Conservation (phyloP, 768 basidiomycete genomes). For the Pisolithus albus region DNA sequence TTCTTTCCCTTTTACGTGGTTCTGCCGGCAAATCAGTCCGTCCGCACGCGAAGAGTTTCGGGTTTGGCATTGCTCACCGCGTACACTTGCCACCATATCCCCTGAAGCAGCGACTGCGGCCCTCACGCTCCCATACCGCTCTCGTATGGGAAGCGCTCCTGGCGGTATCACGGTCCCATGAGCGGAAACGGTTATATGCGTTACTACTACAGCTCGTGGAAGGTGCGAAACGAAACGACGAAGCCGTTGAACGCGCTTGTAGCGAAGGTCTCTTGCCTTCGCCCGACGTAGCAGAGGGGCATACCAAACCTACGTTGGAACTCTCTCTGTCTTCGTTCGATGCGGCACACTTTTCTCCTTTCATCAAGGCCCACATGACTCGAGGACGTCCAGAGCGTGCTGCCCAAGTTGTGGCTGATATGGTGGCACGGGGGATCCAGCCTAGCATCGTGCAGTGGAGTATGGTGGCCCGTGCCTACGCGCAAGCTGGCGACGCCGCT, state of each 20-base stretch:
- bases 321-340: constrained; percentile 27
- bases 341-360: constrained; percentile 44
- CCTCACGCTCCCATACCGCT: constrained; percentile 26
- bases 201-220: constrained; percentile 30
- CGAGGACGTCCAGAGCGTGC: constrained; percentile 28
- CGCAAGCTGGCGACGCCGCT: constrained; percentile 29
- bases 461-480: constrained; percentile 42
- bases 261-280: constrained; percentile 6
- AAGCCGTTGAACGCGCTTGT: not conserved
- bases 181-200: constrained; percentile 36
- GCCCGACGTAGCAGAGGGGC: not conserved
- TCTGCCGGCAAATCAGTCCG: constrained; percentile 3
- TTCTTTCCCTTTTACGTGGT: constrained; percentile 11
- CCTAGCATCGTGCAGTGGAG: constrained; percentile 46
- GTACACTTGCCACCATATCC: not conserved
- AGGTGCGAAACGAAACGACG: constrained; percentile 2
- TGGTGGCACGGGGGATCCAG: constrained; percentile 38
- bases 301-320: constrained; percentile 5
- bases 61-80: not conserved
- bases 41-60: not conserved
- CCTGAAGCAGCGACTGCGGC: constrained; percentile 24
- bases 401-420: constrained; percentile 42
- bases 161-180: constrained; percentile 10
- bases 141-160: constrained; percentile 31
- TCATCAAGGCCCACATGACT: constrained; percentile 37